Conservation (phyloP, 2,329 filamentous ascomycete genomes). For the Parascedosporium putredinis region DNA sequence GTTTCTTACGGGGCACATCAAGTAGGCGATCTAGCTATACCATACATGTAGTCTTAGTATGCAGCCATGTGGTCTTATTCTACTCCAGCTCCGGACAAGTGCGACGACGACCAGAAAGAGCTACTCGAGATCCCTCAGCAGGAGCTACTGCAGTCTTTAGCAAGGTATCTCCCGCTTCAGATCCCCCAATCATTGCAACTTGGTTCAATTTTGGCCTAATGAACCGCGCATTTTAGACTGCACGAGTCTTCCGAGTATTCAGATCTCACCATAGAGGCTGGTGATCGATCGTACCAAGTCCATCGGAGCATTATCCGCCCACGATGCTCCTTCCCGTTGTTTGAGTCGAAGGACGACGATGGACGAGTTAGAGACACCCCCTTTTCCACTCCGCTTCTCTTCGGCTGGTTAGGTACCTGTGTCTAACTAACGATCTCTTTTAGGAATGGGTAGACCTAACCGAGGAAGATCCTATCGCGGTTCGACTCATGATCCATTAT, state of each 20-base stretch:
- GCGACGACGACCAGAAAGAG: not conserved
- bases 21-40: too few species aligned
- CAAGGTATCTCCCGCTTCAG: not conserved
- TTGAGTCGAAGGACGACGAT: too few species aligned
- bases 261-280: not conserved
- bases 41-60: too few species aligned
- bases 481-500: slow-evolving; percentile 1
- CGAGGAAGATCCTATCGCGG: not conserved
- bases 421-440: not conserved
- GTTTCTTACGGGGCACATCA: too few species aligned
- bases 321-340: not conserved
- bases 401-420: too few species aligned
- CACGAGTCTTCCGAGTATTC: not conserved
- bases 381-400: too few species aligned
- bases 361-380: too few species aligned
- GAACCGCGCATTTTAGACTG: too few species aligned
- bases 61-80: too few species aligned
- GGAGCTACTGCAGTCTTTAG: not conserved
- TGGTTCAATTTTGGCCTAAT: too few species aligned
- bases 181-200: not conserved
- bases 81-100: not conserved
- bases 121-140: too few species aligned
- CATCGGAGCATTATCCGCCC: not conserved
- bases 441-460: not conserved
- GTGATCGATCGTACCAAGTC: not conserved